Conservation (phyloP, 2,329 filamentous ascomycete genomes). For the Aspergillus phoenicis region DNA sequence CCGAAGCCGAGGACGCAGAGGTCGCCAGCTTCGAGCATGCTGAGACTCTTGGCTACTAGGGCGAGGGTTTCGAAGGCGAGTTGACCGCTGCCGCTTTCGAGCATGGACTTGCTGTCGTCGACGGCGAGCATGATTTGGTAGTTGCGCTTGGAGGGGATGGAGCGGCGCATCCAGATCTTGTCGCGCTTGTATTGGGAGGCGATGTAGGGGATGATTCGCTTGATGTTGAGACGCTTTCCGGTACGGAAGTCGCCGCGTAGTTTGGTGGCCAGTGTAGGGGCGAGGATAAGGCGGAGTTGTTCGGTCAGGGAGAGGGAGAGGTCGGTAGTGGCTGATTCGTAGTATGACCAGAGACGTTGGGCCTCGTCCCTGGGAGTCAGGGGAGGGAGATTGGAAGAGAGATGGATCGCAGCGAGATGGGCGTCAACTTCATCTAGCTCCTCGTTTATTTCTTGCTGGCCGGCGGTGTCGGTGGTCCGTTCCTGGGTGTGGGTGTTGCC, state of each 20-base stretch:
- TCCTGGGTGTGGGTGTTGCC: conserved; percentile 46
- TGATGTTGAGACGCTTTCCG: conserved; percentile 97
- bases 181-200: conserved; percentile 97
- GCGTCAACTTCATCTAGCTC: conserved; percentile 54
- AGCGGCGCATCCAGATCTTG: conserved; percentile 99
- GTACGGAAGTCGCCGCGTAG: conserved; percentile 96
- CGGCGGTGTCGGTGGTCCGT: conserved; percentile 30
- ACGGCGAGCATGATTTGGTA: conserved; percentile 98
- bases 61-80: conserved; percentile 93
- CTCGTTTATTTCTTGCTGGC: conserved; percentile 48
- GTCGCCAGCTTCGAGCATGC: conserved; percentile 92
- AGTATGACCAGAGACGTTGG: conserved; percentile 77
- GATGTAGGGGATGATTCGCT: conserved; percentile 99
- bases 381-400: conserved; percentile 55
- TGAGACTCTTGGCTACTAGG: conserved; percentile 81
- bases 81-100: conserved; percentile 72
- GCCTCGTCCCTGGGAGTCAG: conserved; percentile 59
- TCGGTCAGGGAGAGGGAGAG: conserved; percentile 89
- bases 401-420: conserved; percentile 70
- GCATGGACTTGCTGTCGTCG: conserved; percentile 94
- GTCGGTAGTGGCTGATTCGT: conserved; percentile 80
- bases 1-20: conserved; percentile 92
- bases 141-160: conserved; percentile 84
- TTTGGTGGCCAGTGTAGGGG: conserved; percentile 91
- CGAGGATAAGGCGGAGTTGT: conserved; percentile 91